Evolutionary conservation across 345 rosid genomes (phyloP), one percentile per base, ranked within the genome.

Genomic region (Sisymbrium irio): DNA sequence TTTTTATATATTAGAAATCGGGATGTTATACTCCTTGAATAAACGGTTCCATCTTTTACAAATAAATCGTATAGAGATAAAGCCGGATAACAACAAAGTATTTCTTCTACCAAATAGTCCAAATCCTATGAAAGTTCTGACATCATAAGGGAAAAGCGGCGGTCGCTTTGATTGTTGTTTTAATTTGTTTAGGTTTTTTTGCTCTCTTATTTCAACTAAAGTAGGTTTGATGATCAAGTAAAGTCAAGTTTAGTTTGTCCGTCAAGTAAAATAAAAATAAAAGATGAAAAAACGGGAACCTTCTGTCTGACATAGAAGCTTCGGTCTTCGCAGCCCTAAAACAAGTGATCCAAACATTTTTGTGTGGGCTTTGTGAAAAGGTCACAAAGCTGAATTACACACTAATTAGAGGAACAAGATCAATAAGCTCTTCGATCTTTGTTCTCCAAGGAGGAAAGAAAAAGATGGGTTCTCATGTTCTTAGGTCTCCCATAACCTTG

Each of bases 401-500:
- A 11, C 7, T 20, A 17, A 2, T 30, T 20, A 46, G 17, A 35
- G 10, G 39, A 67, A 53, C 4, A 27, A 27, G 72, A 66, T 39
- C 13, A 18, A n/a, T 18, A 15, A 51, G 14, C 22, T 44, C 56
- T 46, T 70, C 66, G 66, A 70, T 59, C 36, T 2, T 45, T 12
- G 1, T 14, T 46, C 17, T 3, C 9, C 37, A 3, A 20, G 81
- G 71, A 57, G 11, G 6, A 44, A 44, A 50, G 20, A 42, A 19
- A 12, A 19, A 18, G 4, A 86, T 89, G 91, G 88, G 81, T 20
- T 32, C 76, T 65, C 85, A 68, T 53, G 69, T 71, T 66, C 79
- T 83, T 45, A 84, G 65, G 78, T 79, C 79, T 65, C 84, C 88
- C 14, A 13, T 77, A 13, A 18, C 69, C 51, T 77, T 73, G 30